Conservation (phyloP, 1,139 yeast genomes). For the Hanseniaspora gamundiae region DNA sequence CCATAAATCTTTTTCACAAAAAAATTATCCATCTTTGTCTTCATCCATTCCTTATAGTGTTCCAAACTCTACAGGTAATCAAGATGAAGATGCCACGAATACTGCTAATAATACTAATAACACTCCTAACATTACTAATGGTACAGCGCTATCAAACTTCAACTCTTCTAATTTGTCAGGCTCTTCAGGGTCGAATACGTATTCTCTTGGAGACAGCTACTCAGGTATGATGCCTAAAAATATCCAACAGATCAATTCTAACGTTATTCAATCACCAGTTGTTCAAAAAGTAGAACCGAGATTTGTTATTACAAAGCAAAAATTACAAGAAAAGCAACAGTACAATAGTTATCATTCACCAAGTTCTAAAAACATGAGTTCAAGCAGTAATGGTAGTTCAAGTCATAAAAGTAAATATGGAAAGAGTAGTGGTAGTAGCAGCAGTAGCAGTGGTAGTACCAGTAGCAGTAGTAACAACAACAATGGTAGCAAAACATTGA, state of each 20-base stretch:
- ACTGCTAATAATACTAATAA: neutral
- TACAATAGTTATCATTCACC: neutral
- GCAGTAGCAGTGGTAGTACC: neutral
- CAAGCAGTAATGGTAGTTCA: no score
- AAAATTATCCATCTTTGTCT: slow-evolving; percentile 31
- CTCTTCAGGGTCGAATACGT: slow-evolving; percentile 14
- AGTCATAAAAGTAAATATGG: neutral
- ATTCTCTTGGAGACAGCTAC: slow-evolving; percentile 22
- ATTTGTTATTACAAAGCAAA: slow-evolving; percentile 60
- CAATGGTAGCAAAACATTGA: slow-evolving; percentile 4
- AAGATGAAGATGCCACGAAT: neutral
- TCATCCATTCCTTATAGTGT: slow-evolving; percentile 61
- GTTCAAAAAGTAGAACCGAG: slow-evolving; percentile 57
- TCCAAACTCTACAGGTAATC: slow-evolving; percentile 30
- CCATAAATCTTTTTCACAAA: slow-evolving; percentile 7
- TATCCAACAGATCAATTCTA: slow-evolving; percentile 37
- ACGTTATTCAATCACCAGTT: slow-evolving; percentile 58
- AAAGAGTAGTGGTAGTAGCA: slow-evolving; percentile 8
- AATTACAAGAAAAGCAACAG: slow-evolving; percentile 42
- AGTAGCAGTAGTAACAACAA: neutral
- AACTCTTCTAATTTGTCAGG: slow-evolving; percentile 15
- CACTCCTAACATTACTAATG: slow-evolving; percentile 13
- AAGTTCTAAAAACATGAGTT: no score
- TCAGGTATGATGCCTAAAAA: slow-evolving; percentile 43
- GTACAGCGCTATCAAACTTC: slow-evolving; percentile 28